Percentiles rank a stretch among this genome's conserved stretches.
Evolutionary conservation across 441 rosid species (phyloP).

Genomic region (Pelargonium myrrhifolium): DNA sequence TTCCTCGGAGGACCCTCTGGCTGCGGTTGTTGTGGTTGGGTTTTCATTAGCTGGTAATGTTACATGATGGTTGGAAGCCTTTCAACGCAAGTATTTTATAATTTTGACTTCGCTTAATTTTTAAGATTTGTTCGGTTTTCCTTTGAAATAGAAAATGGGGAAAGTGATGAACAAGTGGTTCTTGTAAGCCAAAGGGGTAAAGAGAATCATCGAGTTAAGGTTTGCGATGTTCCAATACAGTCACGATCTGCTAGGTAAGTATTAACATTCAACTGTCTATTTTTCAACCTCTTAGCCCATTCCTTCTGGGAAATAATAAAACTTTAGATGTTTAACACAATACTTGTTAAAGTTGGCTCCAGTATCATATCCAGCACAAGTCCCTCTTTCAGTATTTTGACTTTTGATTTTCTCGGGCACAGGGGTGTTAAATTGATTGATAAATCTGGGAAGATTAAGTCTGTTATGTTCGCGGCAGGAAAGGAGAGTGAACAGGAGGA

Average conservation of each 20-base stretch:
- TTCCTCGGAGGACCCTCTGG: slow-evolving; percentile 63
- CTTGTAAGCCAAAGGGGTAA: slow-evolving; percentile 92
- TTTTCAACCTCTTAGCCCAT: background rate
- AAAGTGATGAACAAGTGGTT: slow-evolving; percentile 90
- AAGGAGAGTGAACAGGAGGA: slow-evolving; percentile 44
- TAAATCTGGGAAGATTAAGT: slow-evolving; percentile 79
- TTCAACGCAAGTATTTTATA: background rate
- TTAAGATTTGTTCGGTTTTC: slow-evolving; percentile 7
- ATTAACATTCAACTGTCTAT: background rate
- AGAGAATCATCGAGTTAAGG: slow-evolving; percentile 83
- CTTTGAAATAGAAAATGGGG: slow-evolving; percentile 59
- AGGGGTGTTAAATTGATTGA: slow-evolving; percentile 96
- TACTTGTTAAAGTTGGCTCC: too few species aligned
- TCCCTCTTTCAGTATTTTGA: background rate
- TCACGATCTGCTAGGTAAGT: slow-evolving; percentile 77
- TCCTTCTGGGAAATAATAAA: too few species aligned
- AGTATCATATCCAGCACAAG: too few species aligned
- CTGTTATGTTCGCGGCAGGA: slow-evolving; percentile 71
- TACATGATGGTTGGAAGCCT: slow-evolving; percentile 4
- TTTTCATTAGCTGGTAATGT: slow-evolving; percentile 66
- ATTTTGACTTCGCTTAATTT: background rate
- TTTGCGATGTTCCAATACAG: slow-evolving; percentile 78
- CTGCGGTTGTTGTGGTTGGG: slow-evolving; percentile 85
- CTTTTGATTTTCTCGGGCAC: background rate
- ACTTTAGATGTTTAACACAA: too few species aligned